Percentiles rank a stretch among this genome's conserved stretches.
phyloP scores from a whole-genome alignment of 2,329 filamentous ascomycete species.

The Fusarium xyrophilum region DNA sequence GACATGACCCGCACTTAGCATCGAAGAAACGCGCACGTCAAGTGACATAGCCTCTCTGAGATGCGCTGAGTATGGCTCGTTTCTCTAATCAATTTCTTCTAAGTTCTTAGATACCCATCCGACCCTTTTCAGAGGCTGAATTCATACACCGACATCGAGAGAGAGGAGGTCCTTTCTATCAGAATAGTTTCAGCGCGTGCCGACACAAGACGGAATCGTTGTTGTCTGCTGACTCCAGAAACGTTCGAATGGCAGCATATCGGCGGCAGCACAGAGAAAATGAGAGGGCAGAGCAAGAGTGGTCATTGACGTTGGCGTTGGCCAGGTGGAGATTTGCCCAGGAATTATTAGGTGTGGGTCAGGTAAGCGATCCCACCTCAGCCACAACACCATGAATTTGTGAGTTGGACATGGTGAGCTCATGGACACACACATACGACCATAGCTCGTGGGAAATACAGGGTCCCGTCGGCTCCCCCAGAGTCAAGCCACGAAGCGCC shows the following conservation, averaged over 20 bases:
- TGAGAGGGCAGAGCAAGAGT: too few species aligned
- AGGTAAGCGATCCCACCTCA: background rate
- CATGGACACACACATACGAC: background rate
- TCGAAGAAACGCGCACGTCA: accelerated
- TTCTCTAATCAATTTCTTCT: accelerated
- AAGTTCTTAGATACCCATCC: too few species aligned
- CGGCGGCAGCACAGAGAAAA: too few species aligned
- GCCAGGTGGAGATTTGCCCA: background rate
- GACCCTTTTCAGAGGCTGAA: too few species aligned
- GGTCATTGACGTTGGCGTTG: too few species aligned
- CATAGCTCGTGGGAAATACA: conserved; percentile 10
- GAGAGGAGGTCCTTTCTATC: too few species aligned
- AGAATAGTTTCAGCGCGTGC: too few species aligned
- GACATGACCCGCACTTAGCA: too few species aligned
- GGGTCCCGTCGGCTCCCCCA: conserved; percentile 13
- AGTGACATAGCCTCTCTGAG: background rate
- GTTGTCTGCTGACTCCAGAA: too few species aligned
- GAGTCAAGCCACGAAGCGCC: conserved; percentile 10
- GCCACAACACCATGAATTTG: background rate
- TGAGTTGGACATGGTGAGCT: accelerated
- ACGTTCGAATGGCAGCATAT: too few species aligned
- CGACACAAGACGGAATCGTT: too few species aligned
- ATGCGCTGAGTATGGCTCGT: accelerated
- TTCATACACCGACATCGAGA: too few species aligned
- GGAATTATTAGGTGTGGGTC: background rate